A percentile compares a stretch with the other conserved stretches of the same genome.
These are phyloP conservation scores for Colletotrichum sp. DNA, from an alignment of 2,329 filamentous ascomycete species.

Conservation along the genomic window DNA sequence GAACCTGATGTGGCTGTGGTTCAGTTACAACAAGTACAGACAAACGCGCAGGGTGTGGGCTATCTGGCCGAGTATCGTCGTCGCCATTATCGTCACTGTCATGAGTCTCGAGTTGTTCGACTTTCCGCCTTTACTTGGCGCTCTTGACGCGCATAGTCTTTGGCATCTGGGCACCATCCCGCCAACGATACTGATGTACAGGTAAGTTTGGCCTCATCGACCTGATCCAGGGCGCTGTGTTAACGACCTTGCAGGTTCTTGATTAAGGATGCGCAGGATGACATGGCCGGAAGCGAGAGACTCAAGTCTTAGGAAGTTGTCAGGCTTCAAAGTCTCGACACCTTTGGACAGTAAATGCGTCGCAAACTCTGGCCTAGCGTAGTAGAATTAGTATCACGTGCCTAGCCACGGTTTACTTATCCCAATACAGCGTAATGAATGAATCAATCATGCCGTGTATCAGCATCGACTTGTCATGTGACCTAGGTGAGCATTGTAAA, in stretches of 20 bases:
- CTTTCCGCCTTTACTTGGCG: slow-evolving; percentile 83
- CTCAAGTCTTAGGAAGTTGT: slow-evolving; percentile 66
- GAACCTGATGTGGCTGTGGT: slow-evolving; percentile 86
- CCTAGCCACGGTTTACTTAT: background rate
- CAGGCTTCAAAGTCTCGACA: background rate
- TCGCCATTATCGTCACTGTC: slow-evolving; percentile 87
- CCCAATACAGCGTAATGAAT: background rate
- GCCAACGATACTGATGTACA: slow-evolving; percentile 91
- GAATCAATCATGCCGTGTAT: background rate
- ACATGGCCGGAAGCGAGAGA: slow-evolving; percentile 71
- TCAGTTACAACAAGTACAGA: slow-evolving; percentile 77
- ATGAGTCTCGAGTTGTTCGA: slow-evolving; percentile 98
- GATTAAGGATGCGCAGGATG: slow-evolving; percentile 83
- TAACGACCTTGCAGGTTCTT: slow-evolving; percentile 70
- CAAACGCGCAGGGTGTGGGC: slow-evolving; percentile 79
- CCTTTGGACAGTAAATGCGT: background rate
- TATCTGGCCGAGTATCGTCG: slow-evolving; percentile 87
- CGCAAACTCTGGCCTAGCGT: background rate
- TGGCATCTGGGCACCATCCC: slow-evolving; percentile 95
- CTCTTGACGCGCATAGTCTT: slow-evolving; percentile 90
- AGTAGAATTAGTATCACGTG: background rate
- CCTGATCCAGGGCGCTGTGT: background rate
- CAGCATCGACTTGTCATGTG: background rate
- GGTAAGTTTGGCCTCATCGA: slow-evolving; percentile 63
- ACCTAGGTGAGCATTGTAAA: background rate